Conservation (phyloP, 2,329 filamentous ascomycete species). For the Colletotrichum endophyticum region DNA sequence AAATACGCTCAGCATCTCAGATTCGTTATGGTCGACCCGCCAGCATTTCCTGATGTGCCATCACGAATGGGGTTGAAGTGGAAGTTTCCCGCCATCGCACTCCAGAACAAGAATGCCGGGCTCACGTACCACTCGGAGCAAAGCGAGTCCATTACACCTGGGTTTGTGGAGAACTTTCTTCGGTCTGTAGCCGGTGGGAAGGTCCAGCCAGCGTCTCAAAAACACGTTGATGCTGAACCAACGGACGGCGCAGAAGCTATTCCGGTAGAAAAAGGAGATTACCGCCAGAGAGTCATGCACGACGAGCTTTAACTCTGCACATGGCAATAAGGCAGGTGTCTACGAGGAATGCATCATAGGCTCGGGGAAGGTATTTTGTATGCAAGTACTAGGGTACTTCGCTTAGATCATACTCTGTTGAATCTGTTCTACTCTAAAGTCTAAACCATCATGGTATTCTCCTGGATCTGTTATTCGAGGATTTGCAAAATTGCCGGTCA, state of each 20-base stretch:
- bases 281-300: not conserved
- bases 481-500: not conserved
- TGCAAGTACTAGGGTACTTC: not conserved
- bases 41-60: constrained; percentile 49
- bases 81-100: constrained; percentile 9
- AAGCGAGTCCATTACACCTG: not conserved
- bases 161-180: constrained; percentile 1
- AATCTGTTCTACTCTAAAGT: not conserved
- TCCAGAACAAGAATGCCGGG: constrained; percentile 1
- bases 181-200: not conserved
- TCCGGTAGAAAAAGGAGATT: not conserved
- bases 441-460: not conserved
- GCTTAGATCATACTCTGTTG: not conserved
- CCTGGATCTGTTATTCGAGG: not conserved
- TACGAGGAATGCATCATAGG: not conserved
- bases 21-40: constrained; percentile 50
- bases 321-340: not conserved
- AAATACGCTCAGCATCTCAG: constrained; percentile 50
- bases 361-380: not conserved
- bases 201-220: not conserved
- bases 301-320: not conserved
- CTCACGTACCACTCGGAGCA: not conserved
- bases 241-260: not conserved
- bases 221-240: not conserved
- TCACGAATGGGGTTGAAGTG: constrained; percentile 36